Base-by-base conservation (phyloP, 306 rosid genomes). In the Lotus japonicus region DNA sequence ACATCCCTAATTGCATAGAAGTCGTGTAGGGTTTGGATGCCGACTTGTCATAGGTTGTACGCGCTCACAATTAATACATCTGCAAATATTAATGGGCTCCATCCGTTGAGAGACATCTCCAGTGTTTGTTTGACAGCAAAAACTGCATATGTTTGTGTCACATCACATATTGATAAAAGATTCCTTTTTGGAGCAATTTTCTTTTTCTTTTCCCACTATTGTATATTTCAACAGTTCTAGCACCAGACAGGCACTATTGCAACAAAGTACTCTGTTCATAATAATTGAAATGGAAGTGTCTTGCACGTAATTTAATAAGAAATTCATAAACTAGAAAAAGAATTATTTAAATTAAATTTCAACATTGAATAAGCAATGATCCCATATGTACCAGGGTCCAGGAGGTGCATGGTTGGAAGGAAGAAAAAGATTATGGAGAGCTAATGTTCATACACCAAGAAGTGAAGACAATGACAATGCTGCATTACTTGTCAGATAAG, bases 11-110 rank as follows among this genome's bases (percentile, higher is more conserved):
- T n/a, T 46, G 45, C 44, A 33, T 48, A 31, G 36, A 42, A 61
- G 77, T 71, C n/a, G 67, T 49, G 31, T 53, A 55, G 50, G 64
- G 44, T 65, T 66, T 66, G 73, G 75, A 71, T 31, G 69, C 60
- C 36, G 81, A 74, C 81, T 73, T 83, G 67, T 77, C 74, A 77
- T 60, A 23, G 55, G 54, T 58, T 78, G 66, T 43, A 31, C 36
- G 50, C 36, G 4, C 55, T 36, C 58, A 68, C 72, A 44, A 19
- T 64, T 11, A 65, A 39, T 49, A 11, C 28, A 58, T 64, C 43
- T 50, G 71, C 33, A 52, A 64, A 75, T 66, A 59, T 70, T 64
- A 45, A 66, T 66, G 46, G 60, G 57, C 58, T 45, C 58, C 52
- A 41, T 74, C 74, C 38, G 12, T 59, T 9, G 26, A 53, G 36